Conservation (phyloP, 345 rosid genomes). For the Acer campestre region DNA sequence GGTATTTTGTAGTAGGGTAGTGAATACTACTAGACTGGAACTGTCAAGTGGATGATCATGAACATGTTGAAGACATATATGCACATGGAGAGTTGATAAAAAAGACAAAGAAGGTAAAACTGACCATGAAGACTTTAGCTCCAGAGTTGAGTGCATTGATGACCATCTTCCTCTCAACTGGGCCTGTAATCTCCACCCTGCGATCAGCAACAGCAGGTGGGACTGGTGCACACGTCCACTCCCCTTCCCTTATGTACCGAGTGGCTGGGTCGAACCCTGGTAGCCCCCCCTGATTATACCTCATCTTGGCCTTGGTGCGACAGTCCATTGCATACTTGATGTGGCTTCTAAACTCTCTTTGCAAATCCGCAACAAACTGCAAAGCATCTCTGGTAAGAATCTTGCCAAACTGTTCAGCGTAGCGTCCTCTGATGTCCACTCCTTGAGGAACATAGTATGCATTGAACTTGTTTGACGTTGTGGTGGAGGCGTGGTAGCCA, state of each 20-base stretch:
- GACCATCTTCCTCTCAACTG: constrained; percentile 93
- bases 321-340: constrained; percentile 79
- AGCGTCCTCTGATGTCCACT: constrained; percentile 77
- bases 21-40: too few relatives aligned
- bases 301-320: constrained; percentile 59
- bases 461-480: constrained; percentile 29
- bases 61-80: background rate
- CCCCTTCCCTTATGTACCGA: constrained; percentile 63
- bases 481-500: constrained; percentile 9
- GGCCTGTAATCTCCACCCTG: constrained; percentile 88
- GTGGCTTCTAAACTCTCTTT: constrained; percentile 68
- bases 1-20: too few relatives aligned
- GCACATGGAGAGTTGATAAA: background rate
- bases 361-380: constrained; percentile 77
- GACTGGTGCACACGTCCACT: constrained; percentile 70
- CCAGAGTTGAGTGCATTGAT: constrained; percentile 96
- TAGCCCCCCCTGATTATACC: constrained; percentile 52
- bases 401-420: constrained; percentile 60
- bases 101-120: background rate
- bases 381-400: constrained; percentile 74
- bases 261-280: constrained; percentile 90
- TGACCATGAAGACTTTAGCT: constrained; percentile 95
- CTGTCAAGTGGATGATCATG: background rate
- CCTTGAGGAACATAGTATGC: constrained; percentile 67
- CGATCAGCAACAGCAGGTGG: constrained; percentile 80